Percentiles rank a stretch among this genome's conserved stretches.
Conservation (phyloP, 208 protist genomes). For the Cochliopodium minus region DNA sequence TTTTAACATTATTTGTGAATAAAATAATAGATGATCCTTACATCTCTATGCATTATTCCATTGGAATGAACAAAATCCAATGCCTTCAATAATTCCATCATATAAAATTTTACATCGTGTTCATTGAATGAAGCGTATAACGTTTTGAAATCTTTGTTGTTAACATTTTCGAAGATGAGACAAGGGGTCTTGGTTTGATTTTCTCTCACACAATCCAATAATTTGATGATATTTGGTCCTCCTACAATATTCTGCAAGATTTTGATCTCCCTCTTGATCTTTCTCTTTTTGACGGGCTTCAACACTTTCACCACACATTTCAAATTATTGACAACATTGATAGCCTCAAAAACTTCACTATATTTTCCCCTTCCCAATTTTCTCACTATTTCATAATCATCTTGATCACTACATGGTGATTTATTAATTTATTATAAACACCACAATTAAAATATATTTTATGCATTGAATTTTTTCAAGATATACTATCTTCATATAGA, state of each 20-base stretch:
- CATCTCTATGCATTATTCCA: conserved; percentile 96
- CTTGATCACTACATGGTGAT: conserved; percentile 40
- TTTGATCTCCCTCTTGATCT: conserved; percentile 93
- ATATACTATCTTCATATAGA: background rate
- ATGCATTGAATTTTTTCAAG: background rate
- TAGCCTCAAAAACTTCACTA: conserved; percentile 93
- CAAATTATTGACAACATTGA: conserved; percentile 59
- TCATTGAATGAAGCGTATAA: conserved; percentile 86
- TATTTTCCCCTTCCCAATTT: conserved; percentile 95
- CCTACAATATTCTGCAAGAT: conserved; percentile 93
- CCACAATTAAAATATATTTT: background rate
- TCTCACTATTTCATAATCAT: conserved; percentile 81
- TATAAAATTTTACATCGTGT: conserved; percentile 93
- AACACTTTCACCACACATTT: conserved; percentile 94
- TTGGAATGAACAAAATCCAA: conserved; percentile 84
- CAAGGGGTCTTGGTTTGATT: conserved; percentile 72
- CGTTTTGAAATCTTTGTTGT: conserved; percentile 82
- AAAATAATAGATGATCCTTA: background rate
- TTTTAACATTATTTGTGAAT: too few species aligned
- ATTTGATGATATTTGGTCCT: conserved; percentile 89
- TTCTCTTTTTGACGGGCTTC: conserved; percentile 93
- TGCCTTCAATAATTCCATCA: conserved; percentile 83
- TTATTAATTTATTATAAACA: background rate
- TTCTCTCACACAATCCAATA: conserved; percentile 91
- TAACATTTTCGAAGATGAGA: conserved; percentile 95